Conservation (phyloP, 2,329 filamentous ascomycete genomes). For the Tricladium varicosporioides region DNA sequence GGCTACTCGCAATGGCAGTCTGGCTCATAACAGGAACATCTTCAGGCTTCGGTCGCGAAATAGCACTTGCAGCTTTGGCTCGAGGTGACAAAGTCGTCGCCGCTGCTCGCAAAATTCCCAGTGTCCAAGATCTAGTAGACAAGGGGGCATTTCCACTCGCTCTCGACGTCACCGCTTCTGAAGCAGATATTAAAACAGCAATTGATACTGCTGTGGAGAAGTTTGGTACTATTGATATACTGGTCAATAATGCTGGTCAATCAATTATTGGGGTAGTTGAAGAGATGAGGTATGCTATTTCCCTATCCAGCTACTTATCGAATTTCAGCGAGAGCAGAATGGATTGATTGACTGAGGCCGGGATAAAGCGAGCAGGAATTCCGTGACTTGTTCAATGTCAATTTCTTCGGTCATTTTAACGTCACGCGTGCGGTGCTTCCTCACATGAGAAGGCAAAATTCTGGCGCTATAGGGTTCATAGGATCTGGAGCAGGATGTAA, state of each 20-base stretch:
- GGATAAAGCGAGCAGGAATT: neutral
- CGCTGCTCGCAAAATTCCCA: neutral
- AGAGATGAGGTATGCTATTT: neutral
- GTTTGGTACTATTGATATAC: slow-evolving; percentile 30
- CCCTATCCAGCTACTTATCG: neutral
- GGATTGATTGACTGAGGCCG: neutral
- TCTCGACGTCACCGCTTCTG: neutral
- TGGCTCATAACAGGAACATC: slow-evolving; percentile 20
- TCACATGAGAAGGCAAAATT: slow-evolving; percentile 40
- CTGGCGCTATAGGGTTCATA: slow-evolving; percentile 33
- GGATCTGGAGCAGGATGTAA: neutral
- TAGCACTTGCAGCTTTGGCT: slow-evolving; percentile 11
- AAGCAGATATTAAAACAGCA: neutral
- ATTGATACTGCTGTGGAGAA: neutral
- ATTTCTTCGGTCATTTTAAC: slow-evolving; percentile 51
- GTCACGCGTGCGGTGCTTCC: slow-evolving; percentile 47
- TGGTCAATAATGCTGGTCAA: slow-evolving; percentile 41
- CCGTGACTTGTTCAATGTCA: slow-evolving; percentile 44
- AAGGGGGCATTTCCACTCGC: neutral
- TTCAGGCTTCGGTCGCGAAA: slow-evolving; percentile 15
- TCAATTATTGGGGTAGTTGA: slow-evolving; percentile 28
- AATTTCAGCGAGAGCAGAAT: neutral
- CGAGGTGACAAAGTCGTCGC: slow-evolving; percentile 21
- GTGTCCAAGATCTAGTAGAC: neutral
- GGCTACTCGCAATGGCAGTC: slow-evolving; percentile 1